phyloP scores from a whole-genome alignment of 345 rosid species.

The Limnanthes douglasii region DNA sequence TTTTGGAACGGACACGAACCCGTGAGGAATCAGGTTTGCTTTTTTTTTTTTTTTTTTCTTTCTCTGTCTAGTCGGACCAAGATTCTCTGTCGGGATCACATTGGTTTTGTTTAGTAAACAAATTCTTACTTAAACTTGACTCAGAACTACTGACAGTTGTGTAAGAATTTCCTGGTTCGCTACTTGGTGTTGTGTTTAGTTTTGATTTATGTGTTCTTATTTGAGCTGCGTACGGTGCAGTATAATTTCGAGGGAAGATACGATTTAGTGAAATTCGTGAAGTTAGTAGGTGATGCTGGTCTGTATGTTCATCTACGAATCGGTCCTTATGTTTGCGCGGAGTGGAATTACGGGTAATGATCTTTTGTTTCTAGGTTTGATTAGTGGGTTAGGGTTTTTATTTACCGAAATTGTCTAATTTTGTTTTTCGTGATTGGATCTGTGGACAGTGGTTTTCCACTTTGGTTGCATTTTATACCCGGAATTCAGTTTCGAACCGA shows the following conservation, averaged over 20 bases:
- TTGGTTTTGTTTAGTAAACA: not conserved
- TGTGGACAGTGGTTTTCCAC: slow-evolving; percentile 70
- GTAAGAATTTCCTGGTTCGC: too few species aligned
- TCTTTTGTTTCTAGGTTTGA: not conserved
- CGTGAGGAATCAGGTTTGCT: slow-evolving; percentile 51
- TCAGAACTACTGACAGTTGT: too few species aligned
- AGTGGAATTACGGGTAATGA: slow-evolving; percentile 87
- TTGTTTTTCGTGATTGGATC: not conserved
- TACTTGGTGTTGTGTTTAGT: not conserved
- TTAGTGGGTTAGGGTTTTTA: not conserved
- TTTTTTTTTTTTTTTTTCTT: not conserved
- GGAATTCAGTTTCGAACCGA: slow-evolving; percentile 82
- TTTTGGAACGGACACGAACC: slow-evolving; percentile 91
- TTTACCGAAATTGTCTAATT: not conserved
- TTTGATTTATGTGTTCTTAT: not conserved
- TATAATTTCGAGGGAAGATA: slow-evolving; percentile 82
- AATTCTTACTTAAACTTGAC: not conserved
- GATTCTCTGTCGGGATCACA: not conserved
- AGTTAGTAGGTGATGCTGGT: slow-evolving; percentile 73
- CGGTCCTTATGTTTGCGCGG: slow-evolving; percentile 94
- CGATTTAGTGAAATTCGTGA: slow-evolving; percentile 72
- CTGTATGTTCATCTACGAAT: slow-evolving; percentile 86
- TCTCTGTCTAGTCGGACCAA: not conserved
- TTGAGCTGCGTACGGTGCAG: slow-evolving; percentile 17
- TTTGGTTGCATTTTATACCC: slow-evolving; percentile 83